phyloP scores from a whole-genome alignment of 257 asterid species.

The Solanum ossicruentum region DNA sequence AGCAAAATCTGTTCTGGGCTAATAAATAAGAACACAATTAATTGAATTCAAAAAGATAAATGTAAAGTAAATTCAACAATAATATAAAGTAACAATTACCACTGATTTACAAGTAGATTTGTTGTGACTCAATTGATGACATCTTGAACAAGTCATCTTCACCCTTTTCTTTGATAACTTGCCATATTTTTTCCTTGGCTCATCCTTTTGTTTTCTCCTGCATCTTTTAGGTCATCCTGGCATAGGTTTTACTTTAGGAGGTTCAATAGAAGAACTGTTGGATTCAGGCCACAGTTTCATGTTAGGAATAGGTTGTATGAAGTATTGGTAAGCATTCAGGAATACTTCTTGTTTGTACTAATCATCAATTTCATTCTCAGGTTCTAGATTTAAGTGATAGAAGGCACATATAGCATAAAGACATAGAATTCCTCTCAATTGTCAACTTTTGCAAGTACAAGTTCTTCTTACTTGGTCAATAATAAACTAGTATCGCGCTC shows the following conservation, averaged over 20 bases:
- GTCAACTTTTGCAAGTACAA: background rate
- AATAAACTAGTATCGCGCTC: background rate
- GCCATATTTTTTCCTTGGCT: background rate
- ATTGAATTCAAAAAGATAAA: background rate
- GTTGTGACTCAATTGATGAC: background rate
- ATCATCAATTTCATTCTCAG: background rate
- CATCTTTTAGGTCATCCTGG: background rate
- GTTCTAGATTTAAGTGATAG: background rate
- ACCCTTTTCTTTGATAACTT: background rate
- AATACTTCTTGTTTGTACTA: background rate
- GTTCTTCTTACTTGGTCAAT: background rate
- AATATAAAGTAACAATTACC: background rate
- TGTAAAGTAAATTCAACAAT: background rate
- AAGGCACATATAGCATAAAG: background rate
- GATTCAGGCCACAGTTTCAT: background rate
- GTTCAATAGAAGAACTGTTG: background rate
- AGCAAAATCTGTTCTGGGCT: background rate
- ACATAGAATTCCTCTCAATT: background rate
- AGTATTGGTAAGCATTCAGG: background rate
- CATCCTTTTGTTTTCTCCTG: background rate
- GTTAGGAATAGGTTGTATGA: background rate
- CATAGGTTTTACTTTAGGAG: background rate
- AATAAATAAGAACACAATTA: background rate
- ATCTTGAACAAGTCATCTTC: background rate
- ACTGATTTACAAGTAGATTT: background rate